phyloP scores from a whole-genome alignment of 169 alveolate genomes.

The Plasmodium malariae region DNA sequence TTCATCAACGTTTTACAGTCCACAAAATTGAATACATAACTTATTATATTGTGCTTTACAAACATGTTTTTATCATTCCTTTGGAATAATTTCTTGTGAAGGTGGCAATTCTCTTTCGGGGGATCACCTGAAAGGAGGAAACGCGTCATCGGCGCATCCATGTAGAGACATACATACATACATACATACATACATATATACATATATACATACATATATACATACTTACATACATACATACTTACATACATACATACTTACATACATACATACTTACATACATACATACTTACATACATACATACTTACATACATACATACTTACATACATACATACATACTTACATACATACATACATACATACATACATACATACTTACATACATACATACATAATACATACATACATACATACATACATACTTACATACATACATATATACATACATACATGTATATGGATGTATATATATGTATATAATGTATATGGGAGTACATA shows the following conservation, averaged over 20 bases:
- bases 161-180: not conserved
- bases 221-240: not conserved
- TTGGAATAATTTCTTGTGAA: slow-evolving; percentile 37
- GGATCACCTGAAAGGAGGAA: slow-evolving; percentile 39
- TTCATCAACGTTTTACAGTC: slow-evolving; percentile 66
- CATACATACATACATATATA: not conserved
- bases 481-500: not conserved
- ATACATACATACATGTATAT: no score
- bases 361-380: no score
- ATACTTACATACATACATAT: no score
- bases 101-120: slow-evolving; percentile 59
- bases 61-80: slow-evolving; percentile 34
- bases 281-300: slow-evolving; percentile 4
- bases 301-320: no score
- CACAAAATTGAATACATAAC: slow-evolving; percentile 61
- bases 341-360: no score
- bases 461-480: no score
- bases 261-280: slow-evolving; percentile 44
- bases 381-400: no score
- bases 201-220: not conserved
- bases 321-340: no score
- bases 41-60: slow-evolving; percentile 64
- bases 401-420: no score
- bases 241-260: not conserved
- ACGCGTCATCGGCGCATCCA: not conserved